Evolutionary conservation across 768 basidiomycete species (phyloP).

Genomic region (Pisolithus marmoratus): DNA sequence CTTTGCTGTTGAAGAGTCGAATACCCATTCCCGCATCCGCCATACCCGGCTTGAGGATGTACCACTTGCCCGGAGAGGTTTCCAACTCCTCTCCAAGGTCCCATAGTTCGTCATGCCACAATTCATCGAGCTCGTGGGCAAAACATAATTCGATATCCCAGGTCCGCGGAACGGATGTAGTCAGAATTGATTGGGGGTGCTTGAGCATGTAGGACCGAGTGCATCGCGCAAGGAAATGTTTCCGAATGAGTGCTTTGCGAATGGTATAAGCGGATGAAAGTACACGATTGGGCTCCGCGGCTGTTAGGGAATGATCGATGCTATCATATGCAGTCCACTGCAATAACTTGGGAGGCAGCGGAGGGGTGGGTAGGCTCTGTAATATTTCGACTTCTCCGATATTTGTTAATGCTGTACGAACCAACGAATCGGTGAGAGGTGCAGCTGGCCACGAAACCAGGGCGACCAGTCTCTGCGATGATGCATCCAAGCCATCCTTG

Average conservation of each 20-base stretch:
- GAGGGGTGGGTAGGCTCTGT: conserved; percentile 17
- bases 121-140: conserved; percentile 91
- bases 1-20: conserved; percentile 77
- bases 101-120: conserved; percentile 90
- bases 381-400: conserved; percentile 28
- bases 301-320: conserved; percentile 71
- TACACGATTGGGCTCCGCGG: conserved; percentile 40
- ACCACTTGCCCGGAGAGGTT: conserved; percentile 54
- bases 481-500: background rate
- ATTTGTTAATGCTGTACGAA: conserved; percentile 36
- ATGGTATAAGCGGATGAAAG: conserved; percentile 84
- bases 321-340: conserved; percentile 90
- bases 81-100: conserved; percentile 68
- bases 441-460: conserved; percentile 52
- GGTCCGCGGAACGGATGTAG: conserved; percentile 57
- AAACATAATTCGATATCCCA: conserved; percentile 85
- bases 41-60: conserved; percentile 97
- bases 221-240: conserved; percentile 81
- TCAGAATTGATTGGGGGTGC: conserved; percentile 52
- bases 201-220: conserved; percentile 72
- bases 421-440: conserved; percentile 46
- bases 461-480: conserved; percentile 12
- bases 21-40: conserved; percentile 96
- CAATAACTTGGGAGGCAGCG: conserved; percentile 31
- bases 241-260: conserved; percentile 90